phyloP scores from a whole-genome alignment of 2,329 filamentous ascomycete genomes.

The Colletotrichum aenigma region DNA sequence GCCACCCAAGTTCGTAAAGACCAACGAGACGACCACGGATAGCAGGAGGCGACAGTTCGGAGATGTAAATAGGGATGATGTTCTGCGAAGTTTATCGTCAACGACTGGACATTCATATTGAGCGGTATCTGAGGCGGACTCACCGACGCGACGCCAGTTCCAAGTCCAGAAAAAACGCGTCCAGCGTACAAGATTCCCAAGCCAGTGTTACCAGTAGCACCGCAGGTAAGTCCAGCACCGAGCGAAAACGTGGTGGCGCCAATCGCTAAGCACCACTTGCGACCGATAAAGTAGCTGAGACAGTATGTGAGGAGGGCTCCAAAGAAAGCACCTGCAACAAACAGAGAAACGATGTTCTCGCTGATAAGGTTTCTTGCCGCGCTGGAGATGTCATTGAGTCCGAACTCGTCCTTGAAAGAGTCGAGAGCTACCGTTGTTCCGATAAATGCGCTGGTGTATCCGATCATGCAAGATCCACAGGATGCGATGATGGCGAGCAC shows the following conservation, averaged over 20 bases:
- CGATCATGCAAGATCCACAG: constrained; percentile 44
- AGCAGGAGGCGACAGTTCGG: constrained; percentile 51
- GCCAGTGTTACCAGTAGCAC: constrained; percentile 58
- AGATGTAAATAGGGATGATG: constrained; percentile 51
- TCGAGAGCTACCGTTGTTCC: constrained; percentile 67
- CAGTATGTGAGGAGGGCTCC: constrained; percentile 66
- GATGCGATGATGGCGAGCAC: constrained; percentile 37
- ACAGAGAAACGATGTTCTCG: constrained; percentile 69
- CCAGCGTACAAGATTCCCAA: constrained; percentile 49
- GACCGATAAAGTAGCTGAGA: constrained; percentile 62
- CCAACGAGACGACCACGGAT: constrained; percentile 60
- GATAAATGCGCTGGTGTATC: constrained; percentile 64
- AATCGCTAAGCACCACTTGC: constrained; percentile 53
- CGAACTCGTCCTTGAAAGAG: constrained; percentile 66
- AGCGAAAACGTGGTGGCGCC: constrained; percentile 36
- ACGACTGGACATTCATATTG: not conserved
- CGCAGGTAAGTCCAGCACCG: constrained; percentile 57
- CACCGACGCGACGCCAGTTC: constrained; percentile 33
- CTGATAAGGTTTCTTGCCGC: constrained; percentile 54
- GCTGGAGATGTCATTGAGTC: constrained; percentile 48
- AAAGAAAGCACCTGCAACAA: constrained; percentile 74
- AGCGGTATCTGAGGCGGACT: not conserved
- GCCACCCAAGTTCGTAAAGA: constrained; percentile 57
- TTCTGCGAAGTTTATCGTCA: constrained; percentile 38
- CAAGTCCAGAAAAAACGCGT: constrained; percentile 54